These are phyloP conservation scores for Epichloe amarillans DNA, from an alignment of 2,329 filamentous ascomycete species.

Conservation along the genomic window DNA sequence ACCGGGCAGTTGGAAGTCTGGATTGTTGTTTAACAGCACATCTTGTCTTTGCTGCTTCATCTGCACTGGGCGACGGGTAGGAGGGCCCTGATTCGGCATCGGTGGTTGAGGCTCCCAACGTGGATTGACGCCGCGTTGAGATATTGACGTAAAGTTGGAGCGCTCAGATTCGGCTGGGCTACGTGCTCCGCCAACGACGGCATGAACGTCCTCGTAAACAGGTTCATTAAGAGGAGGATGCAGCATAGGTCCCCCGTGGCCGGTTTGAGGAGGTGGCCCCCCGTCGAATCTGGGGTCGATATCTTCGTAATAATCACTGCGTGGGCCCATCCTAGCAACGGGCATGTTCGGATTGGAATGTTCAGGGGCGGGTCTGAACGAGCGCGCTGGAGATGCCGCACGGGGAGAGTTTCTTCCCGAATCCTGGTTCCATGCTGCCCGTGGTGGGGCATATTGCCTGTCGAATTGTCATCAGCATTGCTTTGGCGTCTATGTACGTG, in stretches of 20 bases:
- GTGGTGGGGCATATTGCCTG: conserved; percentile 41
- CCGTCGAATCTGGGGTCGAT: conserved; percentile 66
- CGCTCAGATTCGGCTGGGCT: conserved; percentile 68
- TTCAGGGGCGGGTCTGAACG: conserved; percentile 21
- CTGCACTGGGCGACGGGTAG: conserved; percentile 31
- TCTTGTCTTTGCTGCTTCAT: conserved; percentile 55
- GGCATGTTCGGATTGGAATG: conserved; percentile 23
- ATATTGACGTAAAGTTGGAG: conserved; percentile 81
- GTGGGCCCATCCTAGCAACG: conserved; percentile 17
- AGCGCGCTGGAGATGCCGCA: conserved; percentile 31
- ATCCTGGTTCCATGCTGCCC: conserved; percentile 41
- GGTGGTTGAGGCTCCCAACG: conserved; percentile 56
- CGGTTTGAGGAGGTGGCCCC: conserved; percentile 25
- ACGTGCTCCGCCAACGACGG: conserved; percentile 36
- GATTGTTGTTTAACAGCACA: conserved; percentile 72
- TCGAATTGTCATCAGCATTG: background rate
- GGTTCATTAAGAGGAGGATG: conserved; percentile 20
- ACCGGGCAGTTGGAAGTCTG: conserved; percentile 66
- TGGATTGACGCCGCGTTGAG: conserved; percentile 77
- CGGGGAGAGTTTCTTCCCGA: conserved; percentile 30
- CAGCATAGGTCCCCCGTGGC: conserved; percentile 13
- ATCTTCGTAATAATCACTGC: conserved; percentile 72
- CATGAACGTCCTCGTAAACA: conserved; percentile 51
- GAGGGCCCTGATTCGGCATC: conserved; percentile 28
- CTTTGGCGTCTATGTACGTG: background rate